These are phyloP conservation scores for Phytophthora chlamydospora DNA, from an alignment of 352 stramenopile species.

Conservation along the genomic window DNA sequence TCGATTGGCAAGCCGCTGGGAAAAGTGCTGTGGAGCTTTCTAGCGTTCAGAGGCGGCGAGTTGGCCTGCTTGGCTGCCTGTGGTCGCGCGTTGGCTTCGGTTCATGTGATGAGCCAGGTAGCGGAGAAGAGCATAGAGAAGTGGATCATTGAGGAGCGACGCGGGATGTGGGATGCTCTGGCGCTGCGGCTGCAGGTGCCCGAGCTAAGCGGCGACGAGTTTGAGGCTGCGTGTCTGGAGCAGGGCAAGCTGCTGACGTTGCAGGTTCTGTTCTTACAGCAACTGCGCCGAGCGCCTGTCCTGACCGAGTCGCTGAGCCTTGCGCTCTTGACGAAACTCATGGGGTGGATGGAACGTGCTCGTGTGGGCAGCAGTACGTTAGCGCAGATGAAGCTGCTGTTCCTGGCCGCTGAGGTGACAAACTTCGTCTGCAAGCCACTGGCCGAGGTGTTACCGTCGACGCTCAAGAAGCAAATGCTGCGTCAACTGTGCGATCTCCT, in stretches of 20 bases:
- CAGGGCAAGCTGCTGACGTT: slow-evolving; percentile 81
- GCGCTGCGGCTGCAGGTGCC: slow-evolving; percentile 69
- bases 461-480: slow-evolving; percentile 82
- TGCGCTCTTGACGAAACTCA: slow-evolving; percentile 71
- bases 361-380: slow-evolving; percentile 52
- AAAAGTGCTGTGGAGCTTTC: slow-evolving; percentile 80
- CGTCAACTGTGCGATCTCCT: slow-evolving; percentile 69
- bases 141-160: slow-evolving; percentile 83
- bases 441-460: slow-evolving; percentile 56
- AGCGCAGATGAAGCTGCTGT: slow-evolving; percentile 86
- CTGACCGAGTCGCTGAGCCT: slow-evolving; percentile 75
- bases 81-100: slow-evolving; percentile 77
- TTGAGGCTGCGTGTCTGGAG: slow-evolving; percentile 72
- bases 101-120: slow-evolving; percentile 84
- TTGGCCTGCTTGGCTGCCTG: slow-evolving; percentile 72
- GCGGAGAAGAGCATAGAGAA: slow-evolving; percentile 86
- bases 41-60: slow-evolving; percentile 82
- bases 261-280: slow-evolving; percentile 80
- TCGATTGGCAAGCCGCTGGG: slow-evolving; percentile 64
- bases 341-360: slow-evolving; percentile 77
- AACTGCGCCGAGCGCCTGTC: slow-evolving; percentile 60
- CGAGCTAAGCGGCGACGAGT: slow-evolving; percentile 83
- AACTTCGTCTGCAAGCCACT: slow-evolving; percentile 76
- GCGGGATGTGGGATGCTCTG: slow-evolving; percentile 64
- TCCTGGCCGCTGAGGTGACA: slow-evolving; percentile 74